These are phyloP conservation scores for Nelumbo lutea DNA, from an alignment of 164 flowering plant genomes.

Conservation along the genomic window DNA sequence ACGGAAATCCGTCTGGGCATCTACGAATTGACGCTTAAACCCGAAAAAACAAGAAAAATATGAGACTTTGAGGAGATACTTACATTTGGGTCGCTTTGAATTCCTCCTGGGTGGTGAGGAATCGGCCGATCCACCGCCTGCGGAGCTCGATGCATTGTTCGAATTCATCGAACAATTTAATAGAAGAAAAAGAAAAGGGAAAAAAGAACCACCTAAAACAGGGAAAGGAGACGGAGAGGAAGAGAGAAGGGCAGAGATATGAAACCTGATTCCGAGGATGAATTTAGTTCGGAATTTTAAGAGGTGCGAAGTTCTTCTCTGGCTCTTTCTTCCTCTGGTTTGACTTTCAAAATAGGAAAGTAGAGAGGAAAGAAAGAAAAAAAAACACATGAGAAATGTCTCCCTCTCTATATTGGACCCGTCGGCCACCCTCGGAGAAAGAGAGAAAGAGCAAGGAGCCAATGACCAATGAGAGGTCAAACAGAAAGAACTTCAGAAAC, in stretches of 20 bases:
- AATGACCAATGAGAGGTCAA: slow-evolving; percentile 3
- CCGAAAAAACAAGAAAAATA: not conserved
- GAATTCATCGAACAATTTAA: slow-evolving; percentile 25
- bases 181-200: not conserved
- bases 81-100: slow-evolving; percentile 67
- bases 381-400: not conserved
- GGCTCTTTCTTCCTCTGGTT: not conserved
- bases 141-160: slow-evolving; percentile 39
- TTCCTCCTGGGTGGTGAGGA: slow-evolving; percentile 34
- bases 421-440: not conserved
- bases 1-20: slow-evolving; percentile 10
- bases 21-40: slow-evolving; percentile 8
- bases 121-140: slow-evolving; percentile 46
- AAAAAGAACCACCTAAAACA: not conserved
- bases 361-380: not conserved
- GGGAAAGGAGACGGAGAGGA: no score
- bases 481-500: not conserved
- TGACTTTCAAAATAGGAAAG: not conserved
- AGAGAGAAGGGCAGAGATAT: not conserved
- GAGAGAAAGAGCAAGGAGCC: not conserved
- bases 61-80: not conserved
- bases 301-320: not conserved
- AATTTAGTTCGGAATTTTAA: not conserved
- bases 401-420: not conserved
- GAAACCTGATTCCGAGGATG: not conserved